Conservation (phyloP, 257 asterid genomes). For the Salvia rosmarinus region DNA sequence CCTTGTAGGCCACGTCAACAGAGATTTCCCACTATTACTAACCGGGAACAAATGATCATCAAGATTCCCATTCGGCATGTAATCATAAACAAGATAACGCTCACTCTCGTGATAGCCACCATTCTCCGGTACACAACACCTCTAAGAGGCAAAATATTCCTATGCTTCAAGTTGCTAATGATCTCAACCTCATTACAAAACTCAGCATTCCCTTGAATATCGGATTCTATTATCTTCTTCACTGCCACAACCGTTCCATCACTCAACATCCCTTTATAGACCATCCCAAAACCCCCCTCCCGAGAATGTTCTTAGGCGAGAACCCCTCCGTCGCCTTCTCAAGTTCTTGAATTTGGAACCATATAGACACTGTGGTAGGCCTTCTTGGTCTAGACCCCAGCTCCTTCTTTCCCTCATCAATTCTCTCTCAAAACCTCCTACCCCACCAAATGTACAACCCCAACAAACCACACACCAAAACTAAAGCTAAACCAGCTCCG, state of each 20-base stretch:
- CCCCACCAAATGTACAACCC: slow-evolving; percentile 70
- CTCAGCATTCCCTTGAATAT: slow-evolving; percentile 71
- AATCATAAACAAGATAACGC: slow-evolving; percentile 81
- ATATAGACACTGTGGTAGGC: slow-evolving; percentile 68
- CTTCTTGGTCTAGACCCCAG: slow-evolving; percentile 53
- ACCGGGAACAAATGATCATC: slow-evolving; percentile 64
- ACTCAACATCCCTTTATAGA: slow-evolving; percentile 62
- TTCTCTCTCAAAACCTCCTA: slow-evolving; percentile 42
- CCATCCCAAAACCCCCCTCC: slow-evolving; percentile 94
- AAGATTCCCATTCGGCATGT: slow-evolving; percentile 91
- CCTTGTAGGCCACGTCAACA: slow-evolving; percentile 80
- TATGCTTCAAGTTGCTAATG: slow-evolving; percentile 83
- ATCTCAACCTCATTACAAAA: slow-evolving; percentile 95
- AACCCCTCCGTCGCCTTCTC: slow-evolving; percentile 72
- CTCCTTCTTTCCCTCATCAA: slow-evolving; percentile 47
- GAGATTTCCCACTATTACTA: slow-evolving; percentile 28
- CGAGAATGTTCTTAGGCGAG: slow-evolving; percentile 67
- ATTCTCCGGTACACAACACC: slow-evolving; percentile 76
- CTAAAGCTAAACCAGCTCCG: slow-evolving; percentile 54
- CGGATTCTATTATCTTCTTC: slow-evolving; percentile 73
- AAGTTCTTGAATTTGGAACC: slow-evolving; percentile 74
- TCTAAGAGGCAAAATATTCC: slow-evolving; percentile 83
- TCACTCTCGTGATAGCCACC: slow-evolving; percentile 48
- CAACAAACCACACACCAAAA: slow-evolving; percentile 45
- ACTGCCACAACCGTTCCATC: slow-evolving; percentile 85